Evolutionary conservation across 345 rosid species (phyloP), one percentile per base, ranked within the genome.

Genomic region (Excoecaria cochinchinensis): DNA sequence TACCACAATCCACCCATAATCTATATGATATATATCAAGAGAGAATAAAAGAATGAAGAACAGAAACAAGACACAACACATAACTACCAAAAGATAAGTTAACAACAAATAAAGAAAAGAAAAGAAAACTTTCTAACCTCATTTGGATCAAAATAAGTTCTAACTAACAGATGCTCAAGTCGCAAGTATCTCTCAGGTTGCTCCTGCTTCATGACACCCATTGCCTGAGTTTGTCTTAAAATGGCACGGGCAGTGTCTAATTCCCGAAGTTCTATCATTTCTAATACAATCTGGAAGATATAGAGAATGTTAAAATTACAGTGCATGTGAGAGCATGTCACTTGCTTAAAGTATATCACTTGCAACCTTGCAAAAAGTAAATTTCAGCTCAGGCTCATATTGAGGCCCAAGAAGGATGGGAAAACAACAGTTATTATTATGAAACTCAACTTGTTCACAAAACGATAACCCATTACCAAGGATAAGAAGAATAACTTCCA

Each of bases 161-260:
- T 87, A 78, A 95, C 98, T 52, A 95, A 87, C 59, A 93, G 95
- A 87, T 95, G 98, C 82, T 95, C 97, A 44, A 95, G 97, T 61
- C 87, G 80, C 91, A 95, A 84, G 86, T 93, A 93, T 87, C 99
- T 88, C 69, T 91, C 98, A 24, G 99, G 93, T 82, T 93, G 96
- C 88, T 95, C 99, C 88, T 95, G 99, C 87, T 93, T 95, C 99
- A 95, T 91, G 75, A 93, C 91, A 76, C 99, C 95, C 99, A 95
- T 95, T 67, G 91, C 99, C 81, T 93, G 99, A 55, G 99, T 95
- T 81, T 95, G 98, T 85, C 92, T 88, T 79, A 95, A 83, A 79
- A 95, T 90, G 76, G 99, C 95, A 52, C 99, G 91, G 10, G 99
- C 97, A 65, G 99, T 90, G 76, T 93, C 98, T 86, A 91, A 80